Percentiles rank a stretch among this genome's conserved stretches.
phyloP scores from a whole-genome alignment of 805 yeast species.

The Starmerella lactis-condensi region DNA sequence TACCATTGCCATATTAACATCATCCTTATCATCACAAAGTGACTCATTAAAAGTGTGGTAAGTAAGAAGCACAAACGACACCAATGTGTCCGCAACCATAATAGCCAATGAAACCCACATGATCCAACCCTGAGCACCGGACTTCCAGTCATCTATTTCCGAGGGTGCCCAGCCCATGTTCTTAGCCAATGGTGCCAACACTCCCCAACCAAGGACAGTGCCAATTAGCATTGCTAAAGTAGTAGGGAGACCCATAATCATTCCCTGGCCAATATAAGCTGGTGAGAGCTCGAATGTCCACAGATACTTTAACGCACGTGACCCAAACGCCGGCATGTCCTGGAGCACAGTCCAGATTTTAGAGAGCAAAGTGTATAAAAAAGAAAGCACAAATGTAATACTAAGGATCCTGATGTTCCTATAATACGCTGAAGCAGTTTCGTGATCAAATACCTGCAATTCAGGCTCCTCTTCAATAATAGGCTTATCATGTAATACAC shows the following conservation, averaged over 20 bases:
- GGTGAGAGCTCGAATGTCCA: constrained; percentile 95
- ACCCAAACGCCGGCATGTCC: constrained; percentile 61
- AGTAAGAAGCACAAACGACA: constrained; percentile 35
- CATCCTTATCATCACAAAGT: neutral
- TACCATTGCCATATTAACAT: too few species aligned
- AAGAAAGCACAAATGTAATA: constrained; percentile 47
- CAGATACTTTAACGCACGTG: constrained; percentile 40
- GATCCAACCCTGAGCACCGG: constrained; percentile 94
- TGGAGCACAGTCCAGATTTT: constrained; percentile 39
- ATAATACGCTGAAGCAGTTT: constrained; percentile 13
- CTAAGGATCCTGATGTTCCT: constrained; percentile 43
- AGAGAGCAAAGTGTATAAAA: constrained; percentile 50
- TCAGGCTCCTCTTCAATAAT: constrained; percentile 2
- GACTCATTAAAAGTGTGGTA: constrained; percentile 2
- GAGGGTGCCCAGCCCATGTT: constrained; percentile 74
- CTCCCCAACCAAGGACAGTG: constrained; percentile 76
- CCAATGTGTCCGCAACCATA: constrained; percentile 81
- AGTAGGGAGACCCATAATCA: constrained; percentile 89
- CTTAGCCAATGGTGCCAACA: constrained; percentile 67
- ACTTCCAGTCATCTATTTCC: constrained; percentile 75
- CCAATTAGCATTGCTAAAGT: constrained; percentile 84
- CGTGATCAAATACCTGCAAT: neutral
- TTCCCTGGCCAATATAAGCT: constrained; percentile 93
- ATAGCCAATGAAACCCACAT: constrained; percentile 83
- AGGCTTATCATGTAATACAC: constrained; percentile 59